A percentile compares a stretch with the other conserved stretches of the same genome.
Conservation (phyloP, 805 yeast species). For the Pichia scutulata region DNA sequence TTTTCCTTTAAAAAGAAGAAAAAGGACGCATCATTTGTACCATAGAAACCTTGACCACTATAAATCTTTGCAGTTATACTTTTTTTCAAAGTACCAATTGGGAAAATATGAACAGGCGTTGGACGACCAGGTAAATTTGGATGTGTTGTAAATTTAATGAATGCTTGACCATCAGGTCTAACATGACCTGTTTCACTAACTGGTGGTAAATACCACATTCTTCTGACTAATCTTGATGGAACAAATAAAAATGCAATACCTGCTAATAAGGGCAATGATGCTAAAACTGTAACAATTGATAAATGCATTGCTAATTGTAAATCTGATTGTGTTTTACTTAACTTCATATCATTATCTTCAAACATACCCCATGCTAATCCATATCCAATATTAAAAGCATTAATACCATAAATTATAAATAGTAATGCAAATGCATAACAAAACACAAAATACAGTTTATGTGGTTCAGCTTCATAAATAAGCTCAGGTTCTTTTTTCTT, state of each 20-base stretch:
- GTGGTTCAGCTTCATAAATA: slow-evolving; percentile 79
- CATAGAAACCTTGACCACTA: slow-evolving; percentile 85
- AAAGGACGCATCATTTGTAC: slow-evolving; percentile 70
- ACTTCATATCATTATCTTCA: slow-evolving; percentile 25
- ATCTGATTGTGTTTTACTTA: slow-evolving; percentile 19
- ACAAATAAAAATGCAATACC: slow-evolving; percentile 38
- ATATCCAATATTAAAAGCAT: slow-evolving; percentile 27
- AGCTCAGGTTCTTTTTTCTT: slow-evolving; percentile 58
- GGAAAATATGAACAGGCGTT: slow-evolving; percentile 66
- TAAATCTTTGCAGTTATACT: slow-evolving; percentile 61
- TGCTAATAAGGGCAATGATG: slow-evolving; percentile 35
- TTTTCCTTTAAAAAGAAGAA: slow-evolving; percentile 64
- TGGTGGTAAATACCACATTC: slow-evolving; percentile 67
- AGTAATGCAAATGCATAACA: slow-evolving; percentile 64
- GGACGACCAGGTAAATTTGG: slow-evolving; percentile 70
- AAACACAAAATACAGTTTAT: slow-evolving; percentile 62
- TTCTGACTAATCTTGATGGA: slow-evolving; percentile 65
- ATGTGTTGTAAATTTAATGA: slow-evolving; percentile 59
- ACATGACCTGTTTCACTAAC: slow-evolving; percentile 21
- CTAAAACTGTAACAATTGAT: slow-evolving; percentile 31
- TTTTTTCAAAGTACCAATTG: slow-evolving; percentile 47
- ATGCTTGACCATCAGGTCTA: slow-evolving; percentile 36
- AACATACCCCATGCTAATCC: slow-evolving; percentile 22
- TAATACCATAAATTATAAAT: slow-evolving; percentile 61
- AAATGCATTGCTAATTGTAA: slow-evolving; percentile 21